A percentile compares a stretch with the other conserved stretches of the same genome.
phyloP scores from a whole-genome alignment of 768 basidiomycete species.

The Gelatoporia subvermispora region DNA sequence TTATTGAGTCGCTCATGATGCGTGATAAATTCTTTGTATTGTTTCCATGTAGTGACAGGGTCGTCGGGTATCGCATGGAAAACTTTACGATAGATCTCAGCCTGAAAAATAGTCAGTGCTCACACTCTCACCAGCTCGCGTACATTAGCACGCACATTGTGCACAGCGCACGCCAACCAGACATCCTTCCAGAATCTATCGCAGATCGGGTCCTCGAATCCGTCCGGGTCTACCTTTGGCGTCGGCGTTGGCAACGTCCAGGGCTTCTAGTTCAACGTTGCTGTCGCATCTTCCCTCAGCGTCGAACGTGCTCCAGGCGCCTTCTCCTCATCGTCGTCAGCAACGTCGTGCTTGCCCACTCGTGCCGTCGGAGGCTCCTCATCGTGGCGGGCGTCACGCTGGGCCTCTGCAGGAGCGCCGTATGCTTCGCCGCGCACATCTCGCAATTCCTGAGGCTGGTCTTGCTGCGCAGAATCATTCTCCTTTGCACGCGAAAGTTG shows the following conservation, averaged over 20 bases:
- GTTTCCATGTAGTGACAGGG: conserved; percentile 90
- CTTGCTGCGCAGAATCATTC: conserved; percentile 1
- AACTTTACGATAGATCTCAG: conserved; percentile 92
- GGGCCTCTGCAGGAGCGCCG: conserved; percentile 54
- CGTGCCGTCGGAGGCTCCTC: conserved; percentile 44
- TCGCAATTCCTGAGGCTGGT: conserved; percentile 26
- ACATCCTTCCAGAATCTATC: conserved; percentile 87
- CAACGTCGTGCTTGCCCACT: conserved; percentile 37
- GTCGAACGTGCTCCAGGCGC: conserved; percentile 46
- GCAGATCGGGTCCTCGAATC: conserved; percentile 84
- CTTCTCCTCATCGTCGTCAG: conserved; percentile 48
- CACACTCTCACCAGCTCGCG: background rate
- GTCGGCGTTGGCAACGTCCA: conserved; percentile 63
- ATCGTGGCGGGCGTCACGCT: conserved; percentile 35
- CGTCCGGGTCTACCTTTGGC: conserved; percentile 70
- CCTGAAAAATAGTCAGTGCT: conserved; percentile 42
- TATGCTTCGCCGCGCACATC: conserved; percentile 40
- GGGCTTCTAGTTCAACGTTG: conserved; percentile 46
- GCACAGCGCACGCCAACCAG: conserved; percentile 82
- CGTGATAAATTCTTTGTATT: conserved; percentile 80
- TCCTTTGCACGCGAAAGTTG: conserved; percentile 21
- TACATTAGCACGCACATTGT: conserved; percentile 68
- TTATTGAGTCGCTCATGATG: conserved; percentile 73
- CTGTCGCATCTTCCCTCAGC: conserved; percentile 47
- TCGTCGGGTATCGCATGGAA: conserved; percentile 95